Evolutionary conservation across 495 filamentous ascomycete species (phyloP).

Genomic region (Penicillium desertorum): DNA sequence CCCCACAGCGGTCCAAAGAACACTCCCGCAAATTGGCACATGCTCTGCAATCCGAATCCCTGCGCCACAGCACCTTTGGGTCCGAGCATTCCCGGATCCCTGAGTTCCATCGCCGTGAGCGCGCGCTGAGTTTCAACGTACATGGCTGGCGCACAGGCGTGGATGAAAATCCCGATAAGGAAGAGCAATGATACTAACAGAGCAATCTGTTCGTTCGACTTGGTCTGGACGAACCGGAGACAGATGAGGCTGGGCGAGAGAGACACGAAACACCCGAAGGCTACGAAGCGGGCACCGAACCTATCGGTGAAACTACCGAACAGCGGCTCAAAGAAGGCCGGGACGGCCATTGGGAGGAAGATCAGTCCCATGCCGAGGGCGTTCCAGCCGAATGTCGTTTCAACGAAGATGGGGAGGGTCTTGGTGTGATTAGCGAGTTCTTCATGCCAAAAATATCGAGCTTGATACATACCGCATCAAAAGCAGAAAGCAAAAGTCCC

Average conservation of each 20-base stretch:
- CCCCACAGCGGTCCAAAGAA: constrained; percentile 63
- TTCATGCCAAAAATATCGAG: not conserved
- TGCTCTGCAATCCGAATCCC: constrained; percentile 58
- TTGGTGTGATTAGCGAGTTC: constrained; percentile 4
- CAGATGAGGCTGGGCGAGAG: constrained; percentile 59
- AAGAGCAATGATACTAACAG: constrained; percentile 46
- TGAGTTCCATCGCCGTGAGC: constrained; percentile 56
- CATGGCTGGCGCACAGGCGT: constrained; percentile 33
- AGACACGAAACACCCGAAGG: constrained; percentile 60
- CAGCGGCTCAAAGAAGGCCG: constrained; percentile 62
- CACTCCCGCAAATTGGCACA: constrained; percentile 57
- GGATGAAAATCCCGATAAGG: constrained; percentile 29
- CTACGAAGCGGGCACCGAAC: constrained; percentile 57
- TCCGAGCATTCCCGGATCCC: constrained; percentile 46
- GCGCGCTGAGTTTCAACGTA: constrained; percentile 74
- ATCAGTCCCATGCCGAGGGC: constrained; percentile 68
- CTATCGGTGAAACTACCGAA: constrained; percentile 60
- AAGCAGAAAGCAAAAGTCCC: constrained; percentile 35
- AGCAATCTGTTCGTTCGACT: constrained; percentile 58
- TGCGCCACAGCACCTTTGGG: constrained; percentile 56
- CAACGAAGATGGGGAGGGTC: constrained; percentile 65
- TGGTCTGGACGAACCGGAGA: constrained; percentile 59
- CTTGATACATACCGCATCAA: constrained; percentile 30
- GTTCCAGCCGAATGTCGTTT: constrained; percentile 62
- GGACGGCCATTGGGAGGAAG: constrained; percentile 67